Conservation (phyloP, 2,329 filamentous ascomycete genomes). For the Clonostachys solani region DNA sequence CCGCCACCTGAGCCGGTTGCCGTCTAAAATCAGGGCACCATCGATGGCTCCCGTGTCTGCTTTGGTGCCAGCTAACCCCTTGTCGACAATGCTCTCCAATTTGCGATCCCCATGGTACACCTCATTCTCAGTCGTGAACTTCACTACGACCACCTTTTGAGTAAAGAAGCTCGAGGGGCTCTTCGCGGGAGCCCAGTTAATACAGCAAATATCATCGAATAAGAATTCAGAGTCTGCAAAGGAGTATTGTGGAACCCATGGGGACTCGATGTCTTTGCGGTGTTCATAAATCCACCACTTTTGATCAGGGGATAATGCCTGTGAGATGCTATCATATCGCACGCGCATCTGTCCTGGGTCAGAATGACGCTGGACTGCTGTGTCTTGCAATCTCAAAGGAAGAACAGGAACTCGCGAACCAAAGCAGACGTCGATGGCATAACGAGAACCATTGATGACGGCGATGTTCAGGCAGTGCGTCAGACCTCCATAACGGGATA, state of each 20-base stretch:
- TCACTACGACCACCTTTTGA: constrained; percentile 24
- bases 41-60: constrained; percentile 1
- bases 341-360: constrained; percentile 25
- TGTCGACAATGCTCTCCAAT: too few relatives aligned
- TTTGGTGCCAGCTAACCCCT: too few relatives aligned
- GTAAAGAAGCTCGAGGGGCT: constrained; percentile 26
- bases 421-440: constrained; percentile 15
- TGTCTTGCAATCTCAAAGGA: too few relatives aligned
- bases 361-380: constrained; percentile 6
- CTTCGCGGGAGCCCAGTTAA: constrained; percentile 28
- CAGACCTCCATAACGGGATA: constrained; percentile 11
- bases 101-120: neutral
- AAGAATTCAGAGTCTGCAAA: constrained; percentile 38
- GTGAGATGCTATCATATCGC: constrained; percentile 5
- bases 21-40: neutral
- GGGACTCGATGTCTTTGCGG: constrained; percentile 13
- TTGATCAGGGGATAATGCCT: neutral
- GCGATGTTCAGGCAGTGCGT: constrained; percentile 18
- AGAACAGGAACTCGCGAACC: constrained; percentile 9
- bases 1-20: constrained; percentile 1
- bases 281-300: constrained; percentile 15
- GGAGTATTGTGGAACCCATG: constrained; percentile 36
- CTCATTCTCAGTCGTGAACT: constrained; percentile 30
- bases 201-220: constrained; percentile 28
- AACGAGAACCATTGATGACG: constrained; percentile 6